phyloP scores from a whole-genome alignment of 257 asterid genomes.

The Osmanthus fragrans region DNA sequence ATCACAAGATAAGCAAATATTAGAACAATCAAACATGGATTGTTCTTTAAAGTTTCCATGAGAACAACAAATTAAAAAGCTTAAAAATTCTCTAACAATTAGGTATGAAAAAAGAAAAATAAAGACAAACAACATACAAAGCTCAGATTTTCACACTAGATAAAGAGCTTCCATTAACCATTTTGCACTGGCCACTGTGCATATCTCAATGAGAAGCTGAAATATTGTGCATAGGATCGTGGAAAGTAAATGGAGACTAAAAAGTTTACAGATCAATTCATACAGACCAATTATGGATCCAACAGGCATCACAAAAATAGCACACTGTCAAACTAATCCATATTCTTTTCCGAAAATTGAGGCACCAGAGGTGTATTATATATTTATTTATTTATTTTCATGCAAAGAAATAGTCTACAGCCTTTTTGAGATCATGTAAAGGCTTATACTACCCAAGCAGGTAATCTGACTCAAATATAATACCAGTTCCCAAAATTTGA shows the following conservation, averaged over 20 bases:
- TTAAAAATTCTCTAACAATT: constrained; percentile 8
- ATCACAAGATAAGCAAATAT: constrained; percentile 13
- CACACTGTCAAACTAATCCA: not conserved
- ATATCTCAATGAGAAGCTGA: not conserved
- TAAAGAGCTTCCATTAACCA: not conserved
- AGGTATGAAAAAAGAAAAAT: not conserved
- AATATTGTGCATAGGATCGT: not conserved
- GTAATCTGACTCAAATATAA: not conserved
- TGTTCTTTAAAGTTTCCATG: not conserved
- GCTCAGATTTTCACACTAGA: not conserved
- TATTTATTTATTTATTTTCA: not conserved
- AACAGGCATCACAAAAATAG: not conserved
- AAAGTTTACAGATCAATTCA: not conserved
- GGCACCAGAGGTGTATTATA: not conserved
- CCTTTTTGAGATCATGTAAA: not conserved
- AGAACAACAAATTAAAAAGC: constrained; percentile 11
- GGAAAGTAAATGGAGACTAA: not conserved
- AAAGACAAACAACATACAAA: not conserved
- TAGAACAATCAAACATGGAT: not conserved
- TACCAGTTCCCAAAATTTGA: not conserved
- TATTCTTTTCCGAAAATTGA: not conserved
- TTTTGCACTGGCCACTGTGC: not conserved
- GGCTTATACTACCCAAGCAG: not conserved
- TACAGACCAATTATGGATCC: not conserved
- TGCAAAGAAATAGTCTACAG: not conserved